Evolutionary conservation across 2,329 filamentous ascomycete genomes (phyloP), one percentile per base, ranked within the genome.

Genomic region (Ilyonectria robusta): DNA sequence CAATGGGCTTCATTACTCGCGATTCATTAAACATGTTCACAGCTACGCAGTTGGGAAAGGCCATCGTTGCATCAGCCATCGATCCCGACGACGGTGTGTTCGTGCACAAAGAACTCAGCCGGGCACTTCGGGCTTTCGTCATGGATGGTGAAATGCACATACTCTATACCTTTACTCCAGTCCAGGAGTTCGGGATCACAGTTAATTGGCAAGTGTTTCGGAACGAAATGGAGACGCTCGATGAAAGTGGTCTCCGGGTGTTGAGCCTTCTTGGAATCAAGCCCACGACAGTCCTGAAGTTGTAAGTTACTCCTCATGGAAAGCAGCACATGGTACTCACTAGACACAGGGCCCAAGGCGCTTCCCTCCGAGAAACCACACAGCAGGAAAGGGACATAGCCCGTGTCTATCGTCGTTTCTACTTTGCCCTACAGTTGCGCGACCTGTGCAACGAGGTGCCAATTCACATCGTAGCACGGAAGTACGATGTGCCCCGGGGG

Each of bases 131-230:
- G 67, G 91, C 91, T 1, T 94, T 95, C 74, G 93, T 94, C 13
- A 91, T 95, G 88, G 92, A 94, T 75, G 91, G 92, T 4, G 93
- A 95, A 69, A 91, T 95, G 89, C 93, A 94, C 74, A 87, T 93
- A 13, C 86, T 94, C 53, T 95, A 94, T 76, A 90, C 89, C 42
- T 94, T 94, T 70, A 94, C 93, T 0, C 93, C 93, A 0, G 86
- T 94, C 2, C 89, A 93, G 54, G 84, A 87, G 54, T 81, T 84
- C 29, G 82, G 81, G 1, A 80, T 85, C 3, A 81, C 84, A 9
- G 86, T 94, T 63, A 91, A 94, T 72, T 94, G 93, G 93, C 87
- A 88, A 59, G 86, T 90, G 0, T 94, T 93, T 72, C 88, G 91
- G 55, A 88, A 92, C 68, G 90, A 93, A 77, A 86, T 94, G 79